These are phyloP conservation scores for Crucihimalaya himalaica DNA, from an alignment of 345 rosid genomes.

Conservation along the genomic window DNA sequence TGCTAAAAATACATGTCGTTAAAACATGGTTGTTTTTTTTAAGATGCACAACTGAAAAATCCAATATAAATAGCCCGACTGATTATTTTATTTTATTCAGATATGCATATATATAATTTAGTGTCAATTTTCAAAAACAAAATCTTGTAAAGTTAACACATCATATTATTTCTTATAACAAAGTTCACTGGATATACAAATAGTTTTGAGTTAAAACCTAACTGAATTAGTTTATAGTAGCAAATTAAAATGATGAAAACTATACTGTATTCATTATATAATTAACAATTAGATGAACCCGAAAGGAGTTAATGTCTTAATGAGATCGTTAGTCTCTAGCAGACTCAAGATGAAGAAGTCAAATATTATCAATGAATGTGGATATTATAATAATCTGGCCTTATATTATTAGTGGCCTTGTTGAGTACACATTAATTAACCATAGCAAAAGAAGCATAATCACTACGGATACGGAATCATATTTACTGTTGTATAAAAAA, in stretches of 20 bases:
- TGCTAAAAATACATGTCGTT: not conserved
- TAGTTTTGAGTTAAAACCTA: not conserved
- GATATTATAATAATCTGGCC: not conserved
- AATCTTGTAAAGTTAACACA: too few species aligned
- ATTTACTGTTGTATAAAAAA: not conserved
- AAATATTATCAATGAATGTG: not conserved
- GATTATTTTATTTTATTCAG: too few species aligned
- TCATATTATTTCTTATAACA: too few species aligned
- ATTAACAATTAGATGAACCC: not conserved
- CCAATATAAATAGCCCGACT: too few species aligned
- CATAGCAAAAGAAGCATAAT: not conserved
- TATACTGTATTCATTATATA: not conserved
- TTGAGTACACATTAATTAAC: constrained; percentile 21
- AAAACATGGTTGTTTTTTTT: too few species aligned
- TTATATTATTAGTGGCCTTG: not conserved
- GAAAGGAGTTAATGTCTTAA: constrained; percentile 4
- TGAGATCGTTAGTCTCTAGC: not conserved
- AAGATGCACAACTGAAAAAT: too few species aligned
- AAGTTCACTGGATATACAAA: too few species aligned
- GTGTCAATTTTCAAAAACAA: too few species aligned
- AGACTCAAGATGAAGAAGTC: constrained; percentile 8
- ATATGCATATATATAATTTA: too few species aligned
- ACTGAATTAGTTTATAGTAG: not conserved
- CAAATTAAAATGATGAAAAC: not conserved
- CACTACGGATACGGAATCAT: not conserved